Base-by-base conservation (phyloP, 1,139 yeast genomes). In the Nadsonia starkeyi-henricii region DNA sequence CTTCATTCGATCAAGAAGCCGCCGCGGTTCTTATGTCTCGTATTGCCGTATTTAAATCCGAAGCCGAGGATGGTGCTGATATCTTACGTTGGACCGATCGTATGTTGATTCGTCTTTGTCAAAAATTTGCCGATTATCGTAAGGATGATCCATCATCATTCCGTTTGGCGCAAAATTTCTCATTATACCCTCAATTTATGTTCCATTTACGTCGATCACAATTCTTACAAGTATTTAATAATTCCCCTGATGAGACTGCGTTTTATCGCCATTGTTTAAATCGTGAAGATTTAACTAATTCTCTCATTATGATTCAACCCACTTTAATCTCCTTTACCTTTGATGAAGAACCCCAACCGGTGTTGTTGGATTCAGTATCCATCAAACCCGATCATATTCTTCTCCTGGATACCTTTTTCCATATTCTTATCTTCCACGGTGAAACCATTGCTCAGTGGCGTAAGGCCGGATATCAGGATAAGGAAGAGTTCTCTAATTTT, bases 181-280 rank as follows among this genome's bases (percentile, higher is more conserved):
- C 89, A 21, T 68, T 85, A 63, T 71, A 80, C 51, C 91, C 91
- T 1, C 91, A 82, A 59, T 83, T 81, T 60, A 67, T 82, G 60
- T 83, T 76, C 63, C 88, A 82, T 62, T 68, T 83, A 55, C 69
- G 89, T 58, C 69, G 91, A 51, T 79, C 86, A 1, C 83, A 77
- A 48, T 78, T 82, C 56, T 69, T 82, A 33, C 80, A 78, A 58
- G 80, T 81, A 30, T 83, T 83, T 65, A 80, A 80, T 62, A 79
- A 78, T 57, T 82, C 91, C 0, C 93, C 93, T 0, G 93, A 83
- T 64, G 93, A 83, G 62, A 79, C 88, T 1, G 72, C 80, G 41
- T 83, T 74, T 62, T 74, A 79, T 51, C 72, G 88, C 55, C 89
- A 81, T 58, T 67, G 77, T 15, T 75, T 81, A 58, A 67, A 76